Conservation (phyloP, 805 yeast genomes). For the Barnettozyma populi region DNA sequence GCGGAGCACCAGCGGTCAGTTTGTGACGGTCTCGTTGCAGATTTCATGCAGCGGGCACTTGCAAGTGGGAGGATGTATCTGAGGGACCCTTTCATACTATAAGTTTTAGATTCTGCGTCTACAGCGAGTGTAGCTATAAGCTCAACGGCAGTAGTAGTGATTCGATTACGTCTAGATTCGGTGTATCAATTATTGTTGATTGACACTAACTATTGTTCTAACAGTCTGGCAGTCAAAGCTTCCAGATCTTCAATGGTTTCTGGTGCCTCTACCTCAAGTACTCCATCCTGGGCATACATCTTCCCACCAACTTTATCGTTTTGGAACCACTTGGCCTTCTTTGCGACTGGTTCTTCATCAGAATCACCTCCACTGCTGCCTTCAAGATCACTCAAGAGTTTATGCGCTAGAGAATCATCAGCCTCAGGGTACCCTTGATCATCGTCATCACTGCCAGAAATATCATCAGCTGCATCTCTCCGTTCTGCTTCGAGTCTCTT, state of each 20-base stretch:
- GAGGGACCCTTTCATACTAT: too few relatives aligned
- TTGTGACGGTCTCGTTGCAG: too few relatives aligned
- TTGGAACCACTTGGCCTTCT: slow-evolving; percentile 35
- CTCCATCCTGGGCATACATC: slow-evolving; percentile 26
- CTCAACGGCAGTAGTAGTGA: too few relatives aligned
- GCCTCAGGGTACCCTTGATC: slow-evolving; percentile 24
- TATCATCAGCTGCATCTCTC: slow-evolving; percentile 25
- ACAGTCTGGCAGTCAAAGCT: slow-evolving; percentile 60
- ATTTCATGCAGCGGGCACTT: too few relatives aligned
- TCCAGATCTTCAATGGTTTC: slow-evolving; percentile 91
- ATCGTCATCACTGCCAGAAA: slow-evolving; percentile 20
- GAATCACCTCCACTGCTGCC: slow-evolving; percentile 26
- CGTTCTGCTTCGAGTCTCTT: slow-evolving; percentile 77
- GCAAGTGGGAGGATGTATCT: too few relatives aligned
- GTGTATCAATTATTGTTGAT: too few relatives aligned
- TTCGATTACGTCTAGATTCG: too few relatives aligned
- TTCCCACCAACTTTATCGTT: slow-evolving; percentile 29
- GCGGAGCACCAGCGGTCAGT: too few relatives aligned
- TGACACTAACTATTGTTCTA: slow-evolving; percentile 20
- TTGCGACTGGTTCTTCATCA: slow-evolving; percentile 25
- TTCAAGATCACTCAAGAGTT: slow-evolving; percentile 25
- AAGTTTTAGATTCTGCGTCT: too few relatives aligned
- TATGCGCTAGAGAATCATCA: slow-evolving; percentile 35
- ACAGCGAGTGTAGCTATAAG: too few relatives aligned
- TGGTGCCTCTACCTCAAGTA: slow-evolving; percentile 81